A percentile compares a stretch with the other conserved stretches of the same genome.
Evolutionary conservation across 768 basidiomycete species (phyloP).

Genomic region (Chlorophyllum brunneum): DNA sequence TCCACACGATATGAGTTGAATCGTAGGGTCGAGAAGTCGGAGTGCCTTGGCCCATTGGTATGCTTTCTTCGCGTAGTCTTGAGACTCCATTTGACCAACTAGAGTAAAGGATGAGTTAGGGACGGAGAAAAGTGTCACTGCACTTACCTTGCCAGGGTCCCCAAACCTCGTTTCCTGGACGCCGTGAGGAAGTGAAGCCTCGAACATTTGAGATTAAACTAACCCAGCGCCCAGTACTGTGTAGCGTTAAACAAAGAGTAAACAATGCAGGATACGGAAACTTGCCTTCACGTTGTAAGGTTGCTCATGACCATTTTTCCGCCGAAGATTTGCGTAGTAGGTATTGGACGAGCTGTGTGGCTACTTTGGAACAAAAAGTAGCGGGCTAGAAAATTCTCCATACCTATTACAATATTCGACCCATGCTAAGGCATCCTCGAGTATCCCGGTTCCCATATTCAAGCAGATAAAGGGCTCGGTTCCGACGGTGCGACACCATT

Average conservation of each 20-base stretch:
- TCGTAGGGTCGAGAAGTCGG: constrained; percentile 49
- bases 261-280: no score
- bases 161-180: constrained; percentile 54
- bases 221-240: constrained; percentile 35
- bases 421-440: constrained; percentile 58
- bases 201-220: neutral
- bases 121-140: neutral
- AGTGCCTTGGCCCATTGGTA: constrained; percentile 62
- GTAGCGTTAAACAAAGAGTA: no score
- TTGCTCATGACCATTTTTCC: constrained; percentile 53
- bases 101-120: neutral
- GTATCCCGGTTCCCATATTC: constrained; percentile 63
- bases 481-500: constrained; percentile 47
- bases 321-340: constrained; percentile 52
- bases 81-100: constrained; percentile 54
- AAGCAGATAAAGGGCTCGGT: constrained; percentile 58
- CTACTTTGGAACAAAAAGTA: neutral
- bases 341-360: constrained; percentile 31
- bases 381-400: no score
- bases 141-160: constrained; percentile 45
- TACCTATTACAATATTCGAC: constrained; percentile 61
- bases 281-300: constrained; percentile 48
- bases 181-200: constrained; percentile 14
- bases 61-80: constrained; percentile 52
- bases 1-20: constrained; percentile 55